Base-by-base conservation (phyloP, 2,329 filamentous ascomycete species). In the Colletotrichum australisinense region DNA sequence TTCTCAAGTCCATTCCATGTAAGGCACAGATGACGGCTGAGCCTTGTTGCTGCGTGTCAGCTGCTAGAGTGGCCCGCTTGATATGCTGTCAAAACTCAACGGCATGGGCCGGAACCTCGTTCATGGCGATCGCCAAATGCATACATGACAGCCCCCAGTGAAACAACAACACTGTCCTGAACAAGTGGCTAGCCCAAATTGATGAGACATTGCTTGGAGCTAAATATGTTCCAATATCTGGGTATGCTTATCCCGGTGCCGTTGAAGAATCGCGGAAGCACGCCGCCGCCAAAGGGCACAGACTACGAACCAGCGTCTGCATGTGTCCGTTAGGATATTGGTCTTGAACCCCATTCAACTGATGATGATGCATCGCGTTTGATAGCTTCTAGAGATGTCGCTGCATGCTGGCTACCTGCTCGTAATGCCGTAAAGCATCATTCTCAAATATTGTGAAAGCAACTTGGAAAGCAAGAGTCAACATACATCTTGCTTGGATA, bases 191-290 rank as follows among this genome's bases (percentile, higher is more conserved):
- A 65, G 30, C 26, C 26, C 46, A 12, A 26, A 22, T 65, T 22
- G 38, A 62, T 57, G 60, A 70, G 60, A 73, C 67, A 65, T 32
- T 26, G 49, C 53, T 55, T 42, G 19, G 38, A 26, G 42, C 53
- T 69, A 64, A 66, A 46, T 46, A 24, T 32, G 19, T 69, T 56
- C 46, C 46, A 26, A 59, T 42, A 22, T 26, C 66, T 65, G 53
- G 58, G 52, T 24, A 53, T 64, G 66, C 49, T 69, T 58, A 26
- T 64, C 59, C 66, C 59, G 59, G 53, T 64, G 71, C 67, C 67
- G 67, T 65, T 73, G 60, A 67, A 73, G 67, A 73, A 65, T 57
- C 56, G 32, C 53, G 59, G 59, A 64, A 53, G 42, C 59, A 53
- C 52, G 26, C 67, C 30, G 66, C 59, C n/a, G 22, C 32, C 55